These are phyloP conservation scores for Wickerhamiella parazyma DNA, from an alignment of 805 yeast species.

Conservation along the genomic window DNA sequence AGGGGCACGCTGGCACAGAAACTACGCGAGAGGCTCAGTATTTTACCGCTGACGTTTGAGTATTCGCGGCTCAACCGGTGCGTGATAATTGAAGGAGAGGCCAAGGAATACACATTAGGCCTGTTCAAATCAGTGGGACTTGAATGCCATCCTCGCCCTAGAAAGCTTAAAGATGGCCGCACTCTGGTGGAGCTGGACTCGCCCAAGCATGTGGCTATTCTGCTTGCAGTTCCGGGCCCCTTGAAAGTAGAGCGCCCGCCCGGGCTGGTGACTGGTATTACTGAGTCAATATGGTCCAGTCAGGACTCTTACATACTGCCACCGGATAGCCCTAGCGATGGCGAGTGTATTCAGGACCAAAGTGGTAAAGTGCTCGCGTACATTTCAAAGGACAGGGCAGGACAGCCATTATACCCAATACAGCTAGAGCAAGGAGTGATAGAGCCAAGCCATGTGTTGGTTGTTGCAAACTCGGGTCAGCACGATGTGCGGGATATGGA, in stretches of 20 bases:
- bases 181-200: slow-evolving; percentile 1
- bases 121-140: neutral
- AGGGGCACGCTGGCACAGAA: too few relatives aligned
- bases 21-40: too few relatives aligned
- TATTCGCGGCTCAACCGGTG: neutral
- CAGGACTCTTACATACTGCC: neutral
- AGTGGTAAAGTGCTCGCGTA: neutral
- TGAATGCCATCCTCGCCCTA: neutral
- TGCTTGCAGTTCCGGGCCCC: slow-evolving; percentile 10
- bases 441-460: neutral
- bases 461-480: neutral
- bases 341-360: neutral
- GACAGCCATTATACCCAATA: neutral
- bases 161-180: neutral
- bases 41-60: neutral
- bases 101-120: neutral
- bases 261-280: slow-evolving; percentile 5
- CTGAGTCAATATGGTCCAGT: neutral
- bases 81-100: neutral
- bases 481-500: neutral
- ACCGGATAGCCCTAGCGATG: neutral
- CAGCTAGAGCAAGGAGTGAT: neutral
- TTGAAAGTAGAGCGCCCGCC: slow-evolving; percentile 7
- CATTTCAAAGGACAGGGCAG: neutral
- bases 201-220: slow-evolving; percentile 9